Evolutionary conservation across 306 rosid species (phyloP).

Genomic region (Cicer judaicum): DNA sequence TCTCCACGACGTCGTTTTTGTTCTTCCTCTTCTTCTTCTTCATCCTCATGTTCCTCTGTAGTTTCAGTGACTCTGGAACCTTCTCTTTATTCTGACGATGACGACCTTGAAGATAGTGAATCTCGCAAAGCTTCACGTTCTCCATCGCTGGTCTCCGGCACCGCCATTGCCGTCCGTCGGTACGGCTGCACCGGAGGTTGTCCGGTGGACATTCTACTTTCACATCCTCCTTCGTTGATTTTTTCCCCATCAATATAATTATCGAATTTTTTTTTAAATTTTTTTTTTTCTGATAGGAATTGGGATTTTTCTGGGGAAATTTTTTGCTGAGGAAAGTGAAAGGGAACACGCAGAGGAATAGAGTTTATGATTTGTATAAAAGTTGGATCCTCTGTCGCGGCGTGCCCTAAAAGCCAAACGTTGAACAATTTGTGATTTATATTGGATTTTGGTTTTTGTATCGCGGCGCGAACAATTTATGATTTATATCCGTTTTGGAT

Average conservation of each 20-base stretch:
- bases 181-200: slow-evolving; percentile 82
- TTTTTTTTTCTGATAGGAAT: slow-evolving; percentile 16
- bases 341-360: neutral
- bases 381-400: neutral
- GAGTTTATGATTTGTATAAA: neutral
- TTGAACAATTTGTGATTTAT: slow-evolving; percentile 5
- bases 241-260: slow-evolving; percentile 38
- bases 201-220: slow-evolving; percentile 68
- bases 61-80: slow-evolving; percentile 88
- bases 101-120: slow-evolving; percentile 85
- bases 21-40: slow-evolving; percentile 41
- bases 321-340: slow-evolving; percentile 33
- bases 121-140: slow-evolving; percentile 85
- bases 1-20: slow-evolving; percentile 51
- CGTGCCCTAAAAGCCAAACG: neutral
- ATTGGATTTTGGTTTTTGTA: neutral
- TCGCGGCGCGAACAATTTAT: too few species aligned
- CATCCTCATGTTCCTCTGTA: slow-evolving; percentile 51
- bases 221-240: slow-evolving; percentile 34
- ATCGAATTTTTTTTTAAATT: neutral
- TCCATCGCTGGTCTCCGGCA: slow-evolving; percentile 79
- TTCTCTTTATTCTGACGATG: slow-evolving; percentile 80
- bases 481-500: neutral
- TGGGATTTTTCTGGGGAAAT: slow-evolving; percentile 46
- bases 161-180: slow-evolving; percentile 97